A percentile compares a stretch with the other conserved stretches of the same genome.
Conservation (phyloP, 2,329 filamentous ascomycete genomes). For the Talaromyces sp. region DNA sequence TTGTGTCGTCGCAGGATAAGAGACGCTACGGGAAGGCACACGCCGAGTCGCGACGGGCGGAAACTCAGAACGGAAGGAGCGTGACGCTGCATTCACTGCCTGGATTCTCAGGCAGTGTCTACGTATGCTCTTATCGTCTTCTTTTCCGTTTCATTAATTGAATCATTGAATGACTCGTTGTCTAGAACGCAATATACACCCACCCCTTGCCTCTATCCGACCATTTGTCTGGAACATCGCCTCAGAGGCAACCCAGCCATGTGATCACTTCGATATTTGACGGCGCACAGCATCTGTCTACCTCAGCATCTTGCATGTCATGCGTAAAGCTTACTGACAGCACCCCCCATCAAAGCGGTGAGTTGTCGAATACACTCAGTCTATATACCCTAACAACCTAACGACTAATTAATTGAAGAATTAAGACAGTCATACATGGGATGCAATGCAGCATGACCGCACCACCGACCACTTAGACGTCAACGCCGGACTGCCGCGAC, state of each 20-base stretch:
- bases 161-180: not conserved
- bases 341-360: not conserved
- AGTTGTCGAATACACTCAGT: not conserved
- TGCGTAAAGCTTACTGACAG: conserved; percentile 1
- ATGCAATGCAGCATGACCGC: conserved; percentile 13
- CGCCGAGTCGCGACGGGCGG: conserved; percentile 14
- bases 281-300: not conserved
- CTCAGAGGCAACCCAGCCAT: conserved; percentile 8
- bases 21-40: conserved; percentile 10
- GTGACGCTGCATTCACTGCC: not conserved
- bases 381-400: not conserved
- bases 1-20: conserved; percentile 6
- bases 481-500: not conserved
- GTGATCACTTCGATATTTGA: conserved; percentile 7
- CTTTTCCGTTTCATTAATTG: not conserved
- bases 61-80: not conserved
- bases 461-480: not conserved
- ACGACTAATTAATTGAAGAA: not conserved
- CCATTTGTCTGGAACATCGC: conserved; percentile 1
- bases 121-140: not conserved
- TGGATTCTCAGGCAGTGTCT: not conserved
- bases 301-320: conserved; percentile 8
- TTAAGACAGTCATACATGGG: conserved; percentile 6
- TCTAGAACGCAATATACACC: not conserved
- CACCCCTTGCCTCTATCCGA: conserved; percentile 4